Evolutionary conservation across 129 eudicot species (phyloP).

Genomic region (Chrysanthemum makinoi): DNA sequence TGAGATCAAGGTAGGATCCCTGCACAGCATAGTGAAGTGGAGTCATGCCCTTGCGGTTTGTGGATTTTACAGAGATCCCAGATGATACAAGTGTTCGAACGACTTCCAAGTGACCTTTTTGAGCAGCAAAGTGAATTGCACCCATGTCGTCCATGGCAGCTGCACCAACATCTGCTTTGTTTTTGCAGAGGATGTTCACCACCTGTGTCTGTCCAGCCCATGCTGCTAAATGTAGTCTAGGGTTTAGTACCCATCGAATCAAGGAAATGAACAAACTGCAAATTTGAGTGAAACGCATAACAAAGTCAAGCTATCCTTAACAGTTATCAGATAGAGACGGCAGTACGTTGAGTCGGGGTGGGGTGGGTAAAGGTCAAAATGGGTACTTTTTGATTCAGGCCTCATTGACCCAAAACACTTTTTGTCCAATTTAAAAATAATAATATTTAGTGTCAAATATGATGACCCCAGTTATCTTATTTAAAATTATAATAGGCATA

Average conservation of each 20-base stretch:
- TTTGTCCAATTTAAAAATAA: no score
- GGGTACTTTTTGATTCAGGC: no score
- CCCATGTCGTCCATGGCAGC: conserved; percentile 99
- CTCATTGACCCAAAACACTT: no score
- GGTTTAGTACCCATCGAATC: conserved; percentile 33
- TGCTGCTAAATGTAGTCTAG: conserved; percentile 94
- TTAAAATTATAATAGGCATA: no score
- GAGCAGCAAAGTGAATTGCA: conserved; percentile 97
- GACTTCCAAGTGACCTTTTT: conserved; percentile 89
- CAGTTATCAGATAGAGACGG: no score
- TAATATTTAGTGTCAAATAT: no score
- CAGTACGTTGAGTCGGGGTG: no score
- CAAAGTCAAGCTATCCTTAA: no score
- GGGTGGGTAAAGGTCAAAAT: no score
- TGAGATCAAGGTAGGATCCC: conserved; percentile 80
- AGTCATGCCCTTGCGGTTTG: conserved; percentile 93
- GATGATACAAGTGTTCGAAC: conserved; percentile 59
- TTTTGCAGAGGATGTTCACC: conserved; percentile 74
- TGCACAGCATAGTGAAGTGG: conserved; percentile 95
- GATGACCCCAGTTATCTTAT: no score
- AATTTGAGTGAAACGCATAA: not conserved
- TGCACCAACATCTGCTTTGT: conserved; percentile 90
- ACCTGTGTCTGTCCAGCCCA: conserved; percentile 89
- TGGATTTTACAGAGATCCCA: conserved; percentile 74
- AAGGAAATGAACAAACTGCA: conserved; percentile 41